Conservation (phyloP, 1,139 yeast genomes). For the Yamadazyma buinensis region DNA sequence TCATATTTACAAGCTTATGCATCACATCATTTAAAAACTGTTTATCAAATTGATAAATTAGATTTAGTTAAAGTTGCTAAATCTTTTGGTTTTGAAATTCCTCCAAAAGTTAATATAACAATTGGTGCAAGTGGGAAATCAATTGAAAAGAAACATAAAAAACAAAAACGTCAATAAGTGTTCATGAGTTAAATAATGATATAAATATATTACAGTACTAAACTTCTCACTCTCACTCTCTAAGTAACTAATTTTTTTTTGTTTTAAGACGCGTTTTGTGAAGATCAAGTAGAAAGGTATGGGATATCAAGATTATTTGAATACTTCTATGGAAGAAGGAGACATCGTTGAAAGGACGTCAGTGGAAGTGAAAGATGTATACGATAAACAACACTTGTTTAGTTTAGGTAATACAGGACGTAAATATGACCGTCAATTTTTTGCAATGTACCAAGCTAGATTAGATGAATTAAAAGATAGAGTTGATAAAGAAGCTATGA, state of each 20-base stretch:
- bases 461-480: conserved; percentile 51
- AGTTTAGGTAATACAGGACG: conserved; percentile 27
- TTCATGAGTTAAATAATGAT: conserved; percentile 12
- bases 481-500: conserved; percentile 42
- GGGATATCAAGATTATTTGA: conserved; percentile 9
- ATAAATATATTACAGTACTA: too few relatives aligned
- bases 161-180: conserved; percentile 34
- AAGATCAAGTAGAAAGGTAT: neutral
- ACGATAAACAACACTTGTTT: conserved; percentile 17
- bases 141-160: conserved; percentile 46
- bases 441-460: conserved; percentile 67
- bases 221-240: neutral
- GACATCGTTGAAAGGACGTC: neutral
- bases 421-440: conserved; percentile 68
- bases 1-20: conserved; percentile 96
- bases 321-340: conserved; percentile 5
- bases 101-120: conserved; percentile 95
- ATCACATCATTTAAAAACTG: conserved; percentile 92
- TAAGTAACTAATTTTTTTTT: too few relatives aligned
- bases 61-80: conserved; percentile 94
- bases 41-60: conserved; percentile 90
- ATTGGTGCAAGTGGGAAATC: conserved; percentile 89
- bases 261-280: conserved; percentile 1
- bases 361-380: conserved; percentile 6
- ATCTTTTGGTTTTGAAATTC: conserved; percentile 90